These are phyloP conservation scores for Fusarium poae DNA, from an alignment of 2,329 filamentous ascomycete species.

Conservation along the genomic window DNA sequence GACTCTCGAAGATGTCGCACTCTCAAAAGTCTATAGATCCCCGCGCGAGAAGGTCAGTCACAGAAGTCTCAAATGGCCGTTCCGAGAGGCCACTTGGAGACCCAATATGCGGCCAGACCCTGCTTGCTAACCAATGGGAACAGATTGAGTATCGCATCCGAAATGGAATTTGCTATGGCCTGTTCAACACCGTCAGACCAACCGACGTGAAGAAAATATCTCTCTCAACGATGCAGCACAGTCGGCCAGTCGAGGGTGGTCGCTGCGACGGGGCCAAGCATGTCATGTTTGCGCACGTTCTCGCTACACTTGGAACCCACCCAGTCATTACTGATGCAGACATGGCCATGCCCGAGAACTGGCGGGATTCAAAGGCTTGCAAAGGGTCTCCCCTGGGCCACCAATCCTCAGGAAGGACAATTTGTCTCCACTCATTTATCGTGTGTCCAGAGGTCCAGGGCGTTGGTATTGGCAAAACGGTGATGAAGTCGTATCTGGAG, in stretches of 20 bases:
- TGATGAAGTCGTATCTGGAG: constrained; percentile 83
- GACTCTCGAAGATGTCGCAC: constrained; percentile 67
- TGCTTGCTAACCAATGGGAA: constrained; percentile 7
- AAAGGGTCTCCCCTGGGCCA: constrained; percentile 71
- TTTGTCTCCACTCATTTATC: constrained; percentile 86
- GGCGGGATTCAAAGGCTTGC: constrained; percentile 63
- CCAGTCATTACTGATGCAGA: constrained; percentile 77
- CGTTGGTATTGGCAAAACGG: constrained; percentile 77
- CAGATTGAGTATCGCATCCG: constrained; percentile 53
- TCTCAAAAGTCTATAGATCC: constrained; percentile 64
- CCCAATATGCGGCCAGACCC: neutral
- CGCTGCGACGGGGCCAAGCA: constrained; percentile 53
- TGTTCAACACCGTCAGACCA: constrained; percentile 77
- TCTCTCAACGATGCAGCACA: constrained; percentile 64
- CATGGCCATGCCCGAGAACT: constrained; percentile 80
- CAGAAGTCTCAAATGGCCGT: neutral
- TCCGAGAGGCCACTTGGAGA: neutral
- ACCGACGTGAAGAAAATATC: constrained; percentile 61
- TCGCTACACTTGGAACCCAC: constrained; percentile 78
- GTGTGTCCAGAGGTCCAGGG: constrained; percentile 81
- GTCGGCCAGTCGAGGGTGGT: constrained; percentile 68
- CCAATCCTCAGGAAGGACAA: constrained; percentile 77
- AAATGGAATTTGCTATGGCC: constrained; percentile 76
- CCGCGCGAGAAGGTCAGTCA: constrained; percentile 65
- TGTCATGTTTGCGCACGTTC: constrained; percentile 81